Conservation (phyloP, 2,329 filamentous ascomycete genomes). For the Allantophomopsis lycopodina region DNA sequence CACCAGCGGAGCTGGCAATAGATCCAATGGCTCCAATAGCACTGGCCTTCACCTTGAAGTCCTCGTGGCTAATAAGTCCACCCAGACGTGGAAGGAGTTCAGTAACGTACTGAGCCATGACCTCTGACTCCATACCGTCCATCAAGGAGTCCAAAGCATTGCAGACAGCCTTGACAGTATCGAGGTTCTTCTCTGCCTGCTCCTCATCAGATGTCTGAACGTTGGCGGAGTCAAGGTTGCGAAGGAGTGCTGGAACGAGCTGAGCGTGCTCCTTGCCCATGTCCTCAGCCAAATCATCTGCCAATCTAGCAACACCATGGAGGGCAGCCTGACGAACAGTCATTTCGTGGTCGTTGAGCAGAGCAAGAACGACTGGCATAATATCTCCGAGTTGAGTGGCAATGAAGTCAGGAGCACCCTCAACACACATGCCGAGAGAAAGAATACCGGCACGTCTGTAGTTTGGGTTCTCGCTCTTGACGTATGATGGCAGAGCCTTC, state of each 20-base stretch:
- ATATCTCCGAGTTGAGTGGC: constrained; percentile 81
- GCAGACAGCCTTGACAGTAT: constrained; percentile 81
- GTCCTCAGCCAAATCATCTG: constrained; percentile 87
- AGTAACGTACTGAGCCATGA: constrained; percentile 69
- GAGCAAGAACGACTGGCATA: constrained; percentile 69
- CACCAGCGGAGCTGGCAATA: constrained; percentile 73
- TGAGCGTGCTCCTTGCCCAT: constrained; percentile 73
- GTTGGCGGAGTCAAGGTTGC: constrained; percentile 77
- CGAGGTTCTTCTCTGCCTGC: constrained; percentile 60
- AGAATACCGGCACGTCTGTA: constrained; percentile 85
- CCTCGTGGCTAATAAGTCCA: constrained; percentile 68
- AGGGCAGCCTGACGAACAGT: constrained; percentile 79
- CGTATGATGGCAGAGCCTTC: constrained; percentile 72
- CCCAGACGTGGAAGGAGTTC: constrained; percentile 78
- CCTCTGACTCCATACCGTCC: constrained; percentile 67
- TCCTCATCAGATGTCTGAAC: constrained; percentile 47
- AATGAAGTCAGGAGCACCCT: constrained; percentile 95
- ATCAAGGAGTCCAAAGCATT: constrained; percentile 85
- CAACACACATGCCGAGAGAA: constrained; percentile 83
- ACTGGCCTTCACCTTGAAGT: constrained; percentile 80
- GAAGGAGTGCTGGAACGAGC: constrained; percentile 71
- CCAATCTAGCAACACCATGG: constrained; percentile 76
- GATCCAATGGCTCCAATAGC: constrained; percentile 84
- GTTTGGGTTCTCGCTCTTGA: constrained; percentile 58
- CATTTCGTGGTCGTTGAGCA: constrained; percentile 73